Base-by-base conservation (phyloP, 2,329 filamentous ascomycete species). In the Fusarium redolens region DNA sequence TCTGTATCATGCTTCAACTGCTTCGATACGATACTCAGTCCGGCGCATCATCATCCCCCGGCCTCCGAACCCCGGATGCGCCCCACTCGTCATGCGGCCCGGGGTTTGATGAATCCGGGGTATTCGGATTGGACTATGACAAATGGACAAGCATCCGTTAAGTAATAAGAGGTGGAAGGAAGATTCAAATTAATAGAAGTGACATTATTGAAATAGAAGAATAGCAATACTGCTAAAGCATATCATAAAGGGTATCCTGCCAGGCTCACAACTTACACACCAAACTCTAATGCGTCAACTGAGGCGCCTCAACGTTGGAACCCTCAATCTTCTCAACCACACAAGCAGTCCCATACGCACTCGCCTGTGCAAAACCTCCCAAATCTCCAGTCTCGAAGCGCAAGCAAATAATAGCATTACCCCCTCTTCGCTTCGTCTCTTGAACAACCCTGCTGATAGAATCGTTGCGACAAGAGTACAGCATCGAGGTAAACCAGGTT, bases 321-420 rank as follows among this genome's bases (percentile, higher is more conserved):
- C 79, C 81, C 17, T 88, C 85, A 61, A 90, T 79, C 82, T 87
- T 89, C 80, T 90, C 88, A 31, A 90, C 83, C 17, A 89, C 73
- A 56, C 85, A 87, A 5, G 89, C 89, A 7, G 89, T 91, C 5
- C 89, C 89, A 75, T 90, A 91, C 1, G 88, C 88, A 67, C 87
- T 89, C 44, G 88, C 86, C 80, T 90, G 88, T 5, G 87, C 86
- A 74, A 87, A 90, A 4, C 85, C 85, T 33, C 84, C 86, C 71
- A 90, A 79, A 67, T 88, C 87, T 8, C 85, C 85, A 4, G 86
- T 83, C 75, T 91, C 89, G 74, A 91, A 91, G 47, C 88, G 83
- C 70, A 91, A 79, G 56, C 86, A 87, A 72, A 91, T 87, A 71
- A 91, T 81, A 28, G 89, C 89, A 77, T 91, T 91, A 11, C 89